A percentile compares a stretch with the other conserved stretches of the same genome.
phyloP scores from a whole-genome alignment of 2,329 filamentous ascomycete species.

The Pestalotiopsis sp. region DNA sequence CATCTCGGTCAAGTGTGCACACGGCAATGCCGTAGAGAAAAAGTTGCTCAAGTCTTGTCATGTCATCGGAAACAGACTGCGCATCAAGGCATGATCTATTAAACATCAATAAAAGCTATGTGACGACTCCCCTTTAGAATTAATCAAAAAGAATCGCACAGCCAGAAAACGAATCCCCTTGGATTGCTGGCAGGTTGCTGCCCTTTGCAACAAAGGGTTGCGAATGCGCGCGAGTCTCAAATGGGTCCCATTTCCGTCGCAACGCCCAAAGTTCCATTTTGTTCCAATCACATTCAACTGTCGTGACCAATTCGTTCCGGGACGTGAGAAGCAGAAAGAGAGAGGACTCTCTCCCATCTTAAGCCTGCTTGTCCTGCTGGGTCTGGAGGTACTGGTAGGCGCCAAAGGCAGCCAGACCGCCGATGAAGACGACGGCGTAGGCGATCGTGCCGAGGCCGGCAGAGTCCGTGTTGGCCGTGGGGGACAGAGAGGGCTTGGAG shows the following conservation, averaged over 20 bases:
- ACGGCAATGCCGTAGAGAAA: background rate
- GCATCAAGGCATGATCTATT: constrained; percentile 25
- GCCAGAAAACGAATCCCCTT: constrained; percentile 18
- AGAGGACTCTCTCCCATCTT: constrained; percentile 9
- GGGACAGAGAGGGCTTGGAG: constrained; percentile 49
- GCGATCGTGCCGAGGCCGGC: constrained; percentile 74
- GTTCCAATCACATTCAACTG: background rate
- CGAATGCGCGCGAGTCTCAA: background rate
- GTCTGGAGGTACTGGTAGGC: constrained; percentile 85
- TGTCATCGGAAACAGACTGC: background rate
- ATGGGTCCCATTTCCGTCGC: constrained; percentile 18
- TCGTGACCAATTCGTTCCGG: constrained; percentile 13
- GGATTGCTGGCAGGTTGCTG: background rate
- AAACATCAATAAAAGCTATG: constrained; percentile 24
- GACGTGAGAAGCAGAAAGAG: background rate
- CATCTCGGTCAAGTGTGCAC: background rate
- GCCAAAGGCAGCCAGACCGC: constrained; percentile 76
- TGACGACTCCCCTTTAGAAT: constrained; percentile 7
- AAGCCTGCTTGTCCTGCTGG: constrained; percentile 39
- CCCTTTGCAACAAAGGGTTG: background rate
- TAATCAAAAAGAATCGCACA: background rate
- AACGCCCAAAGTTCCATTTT: background rate
- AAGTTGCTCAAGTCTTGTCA: background rate
- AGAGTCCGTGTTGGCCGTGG: constrained; percentile 50
- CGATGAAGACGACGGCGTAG: constrained; percentile 80